Evolutionary conservation across 2,329 filamentous ascomycete genomes (phyloP), one percentile per base, ranked within the genome.

Genomic region (Hyphodiscus sp.): DNA sequence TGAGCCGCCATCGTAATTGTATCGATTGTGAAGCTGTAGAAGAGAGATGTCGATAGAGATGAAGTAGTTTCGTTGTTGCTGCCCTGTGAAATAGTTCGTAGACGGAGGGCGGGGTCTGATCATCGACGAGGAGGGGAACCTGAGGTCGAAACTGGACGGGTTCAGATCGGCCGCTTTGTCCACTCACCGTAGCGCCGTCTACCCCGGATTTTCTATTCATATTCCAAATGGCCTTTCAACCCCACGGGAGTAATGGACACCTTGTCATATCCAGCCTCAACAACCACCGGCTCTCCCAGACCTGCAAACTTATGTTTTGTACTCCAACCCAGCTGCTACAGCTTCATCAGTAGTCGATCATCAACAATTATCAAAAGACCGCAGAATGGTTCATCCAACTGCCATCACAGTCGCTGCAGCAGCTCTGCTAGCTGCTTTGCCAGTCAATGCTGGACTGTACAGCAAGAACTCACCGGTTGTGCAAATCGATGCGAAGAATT

Each of bases 391-490:
- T 67, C 75, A 74, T 57, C 68, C 75, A 65, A 70, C 73, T 58
- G 69, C 76, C 48, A 67, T 83, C 67, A 73, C 79, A 66, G 76
- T 64, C 23, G 64, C 80, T 65, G 73, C 78, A 61, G 78, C 79
- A 57, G 82, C 83, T 55, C 72, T 89, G 47, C 74, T 94, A 59
- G 79, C 87, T 57, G 77, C 82, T 52, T 68, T 88, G 49, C 82
- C 86, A 29, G 78, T 78, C 49, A 79, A 79, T 51, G 86, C 87
- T 60, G 83, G 82, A 61, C 71, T 99, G 56, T 99, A 99, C 74
- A 74, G 83, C 56, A 95, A 92, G 74, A 88, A 79, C 69, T 96
- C 91, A 1, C 84, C 89, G 13, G 94, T 99, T 44, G 70, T 97
- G 44, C 89, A 95, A 70, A 74, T 97, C 60, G 85, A 87, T 64